These are phyloP conservation scores for Trichoderma asperellum DNA, from an alignment of 2,329 filamentous ascomycete genomes.

Conservation along the genomic window DNA sequence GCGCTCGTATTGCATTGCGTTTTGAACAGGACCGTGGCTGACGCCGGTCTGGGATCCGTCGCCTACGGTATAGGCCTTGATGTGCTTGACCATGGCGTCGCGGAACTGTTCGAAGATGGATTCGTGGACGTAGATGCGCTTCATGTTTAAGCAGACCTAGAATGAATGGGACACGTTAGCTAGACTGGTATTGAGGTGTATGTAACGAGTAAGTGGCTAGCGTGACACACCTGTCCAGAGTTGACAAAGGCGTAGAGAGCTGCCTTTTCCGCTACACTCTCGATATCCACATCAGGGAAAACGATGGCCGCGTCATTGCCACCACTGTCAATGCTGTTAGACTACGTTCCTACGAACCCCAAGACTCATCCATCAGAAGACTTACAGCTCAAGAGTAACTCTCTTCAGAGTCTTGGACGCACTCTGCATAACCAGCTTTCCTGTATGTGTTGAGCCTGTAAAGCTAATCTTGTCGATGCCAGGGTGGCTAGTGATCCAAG, in stretches of 20 bases:
- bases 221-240: conserved; percentile 47
- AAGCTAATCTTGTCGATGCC: conserved; percentile 68
- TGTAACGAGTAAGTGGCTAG: not conserved
- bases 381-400: conserved; percentile 62
- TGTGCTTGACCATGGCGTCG: conserved; percentile 49
- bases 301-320: conserved; percentile 64
- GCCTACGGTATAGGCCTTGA: conserved; percentile 46
- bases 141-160: conserved; percentile 62
- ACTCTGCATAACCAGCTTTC: conserved; percentile 72
- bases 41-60: conserved; percentile 49
- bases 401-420: conserved; percentile 68
- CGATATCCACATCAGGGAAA: conserved; percentile 55
- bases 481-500: conserved; percentile 60
- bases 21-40: conserved; percentile 59
- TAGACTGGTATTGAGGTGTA: not conserved
- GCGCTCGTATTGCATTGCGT: conserved; percentile 57
- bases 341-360: not conserved
- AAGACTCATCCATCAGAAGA: not conserved
- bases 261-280: conserved; percentile 34
- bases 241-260: conserved; percentile 53
- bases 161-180: not conserved
- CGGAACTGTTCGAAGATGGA: conserved; percentile 59
- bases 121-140: conserved; percentile 61
- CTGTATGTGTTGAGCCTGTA: conserved; percentile 73
- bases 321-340: conserved; percentile 41